Percentiles rank a stretch among this genome's conserved stretches.
Conservation (phyloP, 1,284 basidiomycete genomes). For the Fomitopsis betulina region DNA sequence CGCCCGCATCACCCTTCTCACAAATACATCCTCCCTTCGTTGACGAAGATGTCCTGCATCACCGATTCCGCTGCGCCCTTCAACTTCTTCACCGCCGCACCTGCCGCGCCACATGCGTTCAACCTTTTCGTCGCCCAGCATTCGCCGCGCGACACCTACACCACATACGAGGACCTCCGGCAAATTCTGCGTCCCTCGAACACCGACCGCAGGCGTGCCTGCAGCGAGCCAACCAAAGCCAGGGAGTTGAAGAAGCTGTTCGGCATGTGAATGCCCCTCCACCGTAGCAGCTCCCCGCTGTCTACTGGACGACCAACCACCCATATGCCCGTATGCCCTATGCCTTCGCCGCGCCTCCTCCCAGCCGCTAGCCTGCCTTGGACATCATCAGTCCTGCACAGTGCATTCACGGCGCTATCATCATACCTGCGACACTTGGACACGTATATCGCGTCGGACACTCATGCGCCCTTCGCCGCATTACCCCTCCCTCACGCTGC, state of each 20-base stretch:
- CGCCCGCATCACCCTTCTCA: neutral
- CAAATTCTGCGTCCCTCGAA: constrained; percentile 11
- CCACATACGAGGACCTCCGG: constrained; percentile 17
- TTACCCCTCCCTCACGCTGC: neutral
- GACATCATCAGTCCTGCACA: neutral
- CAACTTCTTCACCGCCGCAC: constrained; percentile 14
- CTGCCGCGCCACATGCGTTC: constrained; percentile 18
- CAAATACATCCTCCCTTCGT: neutral
- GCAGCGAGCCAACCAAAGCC: constrained; percentile 12
- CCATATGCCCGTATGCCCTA: neutral
- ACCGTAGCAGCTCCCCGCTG: neutral
- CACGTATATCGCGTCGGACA: neutral
- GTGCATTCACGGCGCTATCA: neutral
- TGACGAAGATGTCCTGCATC: constrained; percentile 10
- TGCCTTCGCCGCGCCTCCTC: neutral
- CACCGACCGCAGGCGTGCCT: constrained; percentile 7
- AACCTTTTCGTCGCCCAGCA: constrained; percentile 18
- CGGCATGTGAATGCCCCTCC: constrained; percentile 7
- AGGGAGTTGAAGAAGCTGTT: constrained; percentile 16
- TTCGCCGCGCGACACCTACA: constrained; percentile 19
- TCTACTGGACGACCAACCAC: neutral
- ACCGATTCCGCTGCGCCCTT: constrained; percentile 7
- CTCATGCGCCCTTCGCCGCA: neutral
- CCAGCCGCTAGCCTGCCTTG: neutral
- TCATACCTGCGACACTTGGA: neutral